Percentiles rank a stretch among this genome's conserved stretches.
phyloP scores from a whole-genome alignment of 177 flowering plant genomes.

The Telopea speciosissima region DNA sequence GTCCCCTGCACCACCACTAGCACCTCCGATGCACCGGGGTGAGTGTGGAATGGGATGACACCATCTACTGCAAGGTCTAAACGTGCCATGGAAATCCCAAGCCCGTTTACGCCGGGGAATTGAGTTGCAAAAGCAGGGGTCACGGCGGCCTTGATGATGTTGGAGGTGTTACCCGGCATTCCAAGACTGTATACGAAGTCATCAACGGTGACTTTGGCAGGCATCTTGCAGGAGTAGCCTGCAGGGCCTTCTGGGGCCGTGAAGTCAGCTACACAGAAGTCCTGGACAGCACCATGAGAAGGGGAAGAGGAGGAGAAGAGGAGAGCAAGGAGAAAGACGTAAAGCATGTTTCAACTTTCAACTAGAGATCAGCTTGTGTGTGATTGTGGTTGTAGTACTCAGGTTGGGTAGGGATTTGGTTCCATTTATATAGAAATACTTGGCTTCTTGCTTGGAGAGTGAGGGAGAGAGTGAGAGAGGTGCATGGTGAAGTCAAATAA shows the following conservation, averaged over 20 bases:
- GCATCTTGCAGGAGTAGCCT: slow-evolving; percentile 53
- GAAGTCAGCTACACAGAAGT: slow-evolving; percentile 61
- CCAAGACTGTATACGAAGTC: slow-evolving; percentile 52
- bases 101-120: slow-evolving; percentile 62
- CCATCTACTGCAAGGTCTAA: slow-evolving; percentile 51
- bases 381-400: not conserved
- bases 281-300: slow-evolving; percentile 31
- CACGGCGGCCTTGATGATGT: slow-evolving; percentile 55
- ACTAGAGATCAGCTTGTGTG: not conserved
- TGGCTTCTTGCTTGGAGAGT: no score
- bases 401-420: no score
- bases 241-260: slow-evolving; percentile 33
- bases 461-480: no score
- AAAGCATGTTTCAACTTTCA: slow-evolving; percentile 11
- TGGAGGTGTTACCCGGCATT: slow-evolving; percentile 48
- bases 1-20: slow-evolving; percentile 40
- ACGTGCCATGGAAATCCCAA: slow-evolving; percentile 53
- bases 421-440: no score
- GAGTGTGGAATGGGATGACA: slow-evolving; percentile 72
- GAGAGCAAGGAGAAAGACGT: slow-evolving; percentile 30
- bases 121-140: slow-evolving; percentile 49
- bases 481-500: no score
- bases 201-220: slow-evolving; percentile 31
- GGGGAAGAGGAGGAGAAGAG: slow-evolving; percentile 15
- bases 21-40: slow-evolving; percentile 47